These are phyloP conservation scores for Cephaloascus fragrans DNA, from an alignment of 805 yeast species.

Conservation along the genomic window DNA sequence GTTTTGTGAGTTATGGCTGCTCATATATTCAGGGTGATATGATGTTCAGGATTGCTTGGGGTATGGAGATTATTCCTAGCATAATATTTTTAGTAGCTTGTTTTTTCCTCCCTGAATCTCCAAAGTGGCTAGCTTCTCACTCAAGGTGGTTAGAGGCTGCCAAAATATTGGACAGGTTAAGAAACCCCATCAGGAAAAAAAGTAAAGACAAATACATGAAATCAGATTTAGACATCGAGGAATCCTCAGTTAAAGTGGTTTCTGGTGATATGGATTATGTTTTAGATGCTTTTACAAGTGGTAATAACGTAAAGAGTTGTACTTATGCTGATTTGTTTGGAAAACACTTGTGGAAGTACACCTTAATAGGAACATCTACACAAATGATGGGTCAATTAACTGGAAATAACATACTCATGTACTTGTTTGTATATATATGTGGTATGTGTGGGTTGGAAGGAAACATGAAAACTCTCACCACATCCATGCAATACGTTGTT, in stretches of 20 bases:
- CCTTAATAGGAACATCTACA: slow-evolving; percentile 23
- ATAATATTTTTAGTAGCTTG: slow-evolving; percentile 12
- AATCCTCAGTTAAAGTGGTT: neutral
- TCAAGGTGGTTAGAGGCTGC: slow-evolving; percentile 27
- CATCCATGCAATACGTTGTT: slow-evolving; percentile 29
- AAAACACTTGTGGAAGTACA: slow-evolving; percentile 19
- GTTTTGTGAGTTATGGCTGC: slow-evolving; percentile 10
- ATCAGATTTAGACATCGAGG: slow-evolving; percentile 1
- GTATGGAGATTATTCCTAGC: slow-evolving; percentile 19
- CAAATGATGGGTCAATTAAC: slow-evolving; percentile 36
- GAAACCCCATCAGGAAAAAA: slow-evolving; percentile 5
- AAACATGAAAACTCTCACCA: slow-evolving; percentile 17
- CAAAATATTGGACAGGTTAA: slow-evolving; percentile 9
- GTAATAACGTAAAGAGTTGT: slow-evolving; percentile 10
- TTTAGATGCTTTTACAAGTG: slow-evolving; percentile 14
- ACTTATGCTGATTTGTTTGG: slow-evolving; percentile 22
- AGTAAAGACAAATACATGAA: slow-evolving; percentile 3
- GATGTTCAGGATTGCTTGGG: slow-evolving; percentile 21
- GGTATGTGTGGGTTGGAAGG: slow-evolving; percentile 35
- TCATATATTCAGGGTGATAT: slow-evolving; percentile 7
- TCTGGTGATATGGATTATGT: slow-evolving; percentile 13
- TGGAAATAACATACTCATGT: slow-evolving; percentile 32
- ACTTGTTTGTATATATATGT: slow-evolving; percentile 35
- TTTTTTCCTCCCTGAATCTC: slow-evolving; percentile 20
- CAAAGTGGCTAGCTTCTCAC: slow-evolving; percentile 18